These are phyloP conservation scores for Cladosporium halotolerans DNA, from an alignment of 2,329 filamentous ascomycete genomes.

Conservation along the genomic window DNA sequence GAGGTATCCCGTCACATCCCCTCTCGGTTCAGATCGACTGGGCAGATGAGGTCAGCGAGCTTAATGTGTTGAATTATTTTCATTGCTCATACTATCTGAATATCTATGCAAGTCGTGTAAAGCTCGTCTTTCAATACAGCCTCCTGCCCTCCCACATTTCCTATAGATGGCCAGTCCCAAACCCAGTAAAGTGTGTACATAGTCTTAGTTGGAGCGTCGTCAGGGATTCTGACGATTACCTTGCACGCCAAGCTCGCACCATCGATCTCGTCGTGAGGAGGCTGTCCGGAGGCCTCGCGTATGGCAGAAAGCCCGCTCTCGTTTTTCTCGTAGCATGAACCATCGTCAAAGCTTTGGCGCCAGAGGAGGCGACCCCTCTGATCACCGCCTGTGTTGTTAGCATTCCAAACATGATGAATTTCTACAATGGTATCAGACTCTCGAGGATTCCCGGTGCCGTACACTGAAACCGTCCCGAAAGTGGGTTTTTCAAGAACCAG, in stretches of 20 bases:
- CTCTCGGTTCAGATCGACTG: neutral
- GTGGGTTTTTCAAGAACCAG: constrained; percentile 2
- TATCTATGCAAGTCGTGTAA: constrained; percentile 5
- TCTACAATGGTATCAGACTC: neutral
- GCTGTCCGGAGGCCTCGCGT: neutral
- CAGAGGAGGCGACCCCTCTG: neutral
- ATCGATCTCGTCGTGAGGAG: neutral
- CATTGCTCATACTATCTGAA: constrained; percentile 4
- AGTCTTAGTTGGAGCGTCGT: neutral
- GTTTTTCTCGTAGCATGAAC: neutral
- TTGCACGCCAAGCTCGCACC: neutral
- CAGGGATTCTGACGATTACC: neutral
- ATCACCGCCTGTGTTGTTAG: constrained; percentile 4
- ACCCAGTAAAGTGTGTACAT: constrained; percentile 4
- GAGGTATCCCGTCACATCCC: neutral
- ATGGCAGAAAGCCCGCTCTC: neutral
- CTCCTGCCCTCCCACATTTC: neutral
- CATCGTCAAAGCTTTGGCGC: neutral
- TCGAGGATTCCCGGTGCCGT: neutral
- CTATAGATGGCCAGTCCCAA: constrained; percentile 1
- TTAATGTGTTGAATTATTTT: neutral
- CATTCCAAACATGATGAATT: constrained; percentile 1
- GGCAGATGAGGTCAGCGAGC: neutral
- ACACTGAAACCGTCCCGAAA: constrained; percentile 1
- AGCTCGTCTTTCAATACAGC: neutral